Evolutionary conservation across 306 rosid species (phyloP), one percentile per base, ranked within the genome.

Genomic region (Castanea crenata): DNA sequence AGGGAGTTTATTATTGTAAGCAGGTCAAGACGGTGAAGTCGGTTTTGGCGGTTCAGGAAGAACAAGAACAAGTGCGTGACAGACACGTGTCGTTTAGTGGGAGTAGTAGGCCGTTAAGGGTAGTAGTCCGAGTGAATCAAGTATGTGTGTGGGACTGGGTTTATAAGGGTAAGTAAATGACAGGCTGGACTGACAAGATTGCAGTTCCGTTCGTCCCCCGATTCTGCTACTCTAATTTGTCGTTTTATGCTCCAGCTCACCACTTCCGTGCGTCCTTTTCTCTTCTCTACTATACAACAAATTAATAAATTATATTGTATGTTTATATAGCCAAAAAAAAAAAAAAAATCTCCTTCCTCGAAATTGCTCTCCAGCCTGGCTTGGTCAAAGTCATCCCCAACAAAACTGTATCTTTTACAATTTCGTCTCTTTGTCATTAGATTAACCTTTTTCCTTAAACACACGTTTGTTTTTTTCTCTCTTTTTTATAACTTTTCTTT

Each of bases 171-270:
- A 8, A 41, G 11, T 41, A 41, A 41, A 49, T 79, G 84, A 87
- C 93, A 87, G 91, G 69, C 91, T 87, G 93, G 83, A 72, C 59
- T 77, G 85, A 78, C 93, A 62, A 4, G 55, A 65, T 34, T 44
- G 57, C 72, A 55, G 82, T 51, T 72, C 80, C 83, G 80, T 85
- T 77, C 81, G 69, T 75, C 85, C 80, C 78, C 87, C 65, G 80
- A 83, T 73, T 83, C 84, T 78, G 82, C 82, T 59, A 68, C 78
- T 74, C 73, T 55, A 20, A 4, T 75, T 83, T 83, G 88, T 90
- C 90, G 78, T 87, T 81, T 87, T 78, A 0, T 16, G 61, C 0
- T 20, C 81, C 88, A 83, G 87, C 86, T 85, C 84, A 80, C 77
- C 76, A 12, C 38, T 82, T 73, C 70, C 86, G 59, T 71, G 78